phyloP scores from a whole-genome alignment of 2,329 filamentous ascomycete genomes.

The Curvularia verruculosa region DNA sequence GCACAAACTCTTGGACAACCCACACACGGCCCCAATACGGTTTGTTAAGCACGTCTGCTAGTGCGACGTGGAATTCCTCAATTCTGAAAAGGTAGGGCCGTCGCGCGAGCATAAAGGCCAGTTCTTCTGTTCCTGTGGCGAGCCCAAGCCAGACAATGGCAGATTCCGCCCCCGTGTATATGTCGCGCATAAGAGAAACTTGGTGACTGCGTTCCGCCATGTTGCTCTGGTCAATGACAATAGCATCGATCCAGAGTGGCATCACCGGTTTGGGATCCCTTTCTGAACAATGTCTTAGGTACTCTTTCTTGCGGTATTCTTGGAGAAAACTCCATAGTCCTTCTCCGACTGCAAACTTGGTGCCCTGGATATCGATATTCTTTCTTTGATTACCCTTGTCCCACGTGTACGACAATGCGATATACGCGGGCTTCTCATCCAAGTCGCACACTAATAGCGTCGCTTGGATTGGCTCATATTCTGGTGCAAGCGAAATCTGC shows the following conservation, averaged over 20 bases:
- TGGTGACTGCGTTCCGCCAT: conserved; percentile 20
- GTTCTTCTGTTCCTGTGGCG: conserved; percentile 9
- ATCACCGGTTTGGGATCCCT: not conserved
- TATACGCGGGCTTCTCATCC: conserved; percentile 16
- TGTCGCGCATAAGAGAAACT: conserved; percentile 19
- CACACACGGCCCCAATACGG: conserved; percentile 21
- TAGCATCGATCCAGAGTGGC: conserved; percentile 23
- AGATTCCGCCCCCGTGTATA: conserved; percentile 18
- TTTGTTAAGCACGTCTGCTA: conserved; percentile 15
- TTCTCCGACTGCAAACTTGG: conserved; percentile 11
- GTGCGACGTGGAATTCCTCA: conserved; percentile 11
- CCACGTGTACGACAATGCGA: conserved; percentile 27
- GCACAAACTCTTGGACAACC: conserved; percentile 24
- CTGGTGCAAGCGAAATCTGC: conserved; percentile 10
- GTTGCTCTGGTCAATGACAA: conserved; percentile 21
- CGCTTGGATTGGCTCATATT: conserved; percentile 10
- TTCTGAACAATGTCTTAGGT: conserved; percentile 8
- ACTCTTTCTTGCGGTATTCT: conserved; percentile 19
- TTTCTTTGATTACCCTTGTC: conserved; percentile 13
- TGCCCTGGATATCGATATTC: conserved; percentile 14
- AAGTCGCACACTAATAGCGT: conserved; percentile 10
- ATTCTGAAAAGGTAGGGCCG: conserved; percentile 12
- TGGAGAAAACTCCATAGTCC: conserved; percentile 22
- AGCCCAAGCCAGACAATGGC: conserved; percentile 23
- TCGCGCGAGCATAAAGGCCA: conserved; percentile 19